phyloP scores from a whole-genome alignment of 2,329 filamentous ascomycete species.

The Colletotrichum sp. region DNA sequence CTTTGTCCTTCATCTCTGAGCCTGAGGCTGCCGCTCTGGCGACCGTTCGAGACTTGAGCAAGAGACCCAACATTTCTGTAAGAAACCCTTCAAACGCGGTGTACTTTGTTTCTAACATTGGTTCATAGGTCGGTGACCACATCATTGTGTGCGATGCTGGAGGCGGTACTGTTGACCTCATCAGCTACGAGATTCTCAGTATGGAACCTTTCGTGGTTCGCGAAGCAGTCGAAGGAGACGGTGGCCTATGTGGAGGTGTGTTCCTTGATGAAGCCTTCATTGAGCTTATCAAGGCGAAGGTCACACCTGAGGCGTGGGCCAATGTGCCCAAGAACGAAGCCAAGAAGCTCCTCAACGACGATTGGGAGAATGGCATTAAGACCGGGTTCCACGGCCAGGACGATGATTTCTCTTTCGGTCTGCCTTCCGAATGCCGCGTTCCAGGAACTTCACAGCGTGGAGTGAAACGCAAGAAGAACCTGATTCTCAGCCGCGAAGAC shows the following conservation, averaged over 20 bases:
- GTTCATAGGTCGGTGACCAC: constrained; percentile 17
- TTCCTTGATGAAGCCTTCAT: constrained; percentile 46
- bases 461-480: background rate
- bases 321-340: background rate
- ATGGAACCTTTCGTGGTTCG: constrained; percentile 30
- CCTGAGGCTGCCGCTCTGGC: constrained; percentile 51
- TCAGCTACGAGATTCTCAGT: constrained; percentile 37
- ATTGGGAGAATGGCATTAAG: constrained; percentile 32
- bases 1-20: constrained; percentile 41
- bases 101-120: no score
- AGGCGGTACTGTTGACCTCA: constrained; percentile 44
- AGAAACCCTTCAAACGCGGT: no score
- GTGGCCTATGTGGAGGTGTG: constrained; percentile 42
- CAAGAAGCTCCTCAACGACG: constrained; percentile 8
- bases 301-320: background rate
- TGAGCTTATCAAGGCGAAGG: constrained; percentile 27
- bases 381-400: constrained; percentile 19
- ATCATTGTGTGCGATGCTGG: constrained; percentile 42
- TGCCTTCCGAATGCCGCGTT: constrained; percentile 14
- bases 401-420: constrained; percentile 8
- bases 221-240: constrained; percentile 42
- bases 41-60: constrained; percentile 31
- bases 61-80: background rate
- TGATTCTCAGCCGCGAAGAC: constrained; percentile 14
- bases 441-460: background rate